Base-by-base conservation (phyloP, 768 basidiomycete genomes). In the Collybiopsis luxurians region DNA sequence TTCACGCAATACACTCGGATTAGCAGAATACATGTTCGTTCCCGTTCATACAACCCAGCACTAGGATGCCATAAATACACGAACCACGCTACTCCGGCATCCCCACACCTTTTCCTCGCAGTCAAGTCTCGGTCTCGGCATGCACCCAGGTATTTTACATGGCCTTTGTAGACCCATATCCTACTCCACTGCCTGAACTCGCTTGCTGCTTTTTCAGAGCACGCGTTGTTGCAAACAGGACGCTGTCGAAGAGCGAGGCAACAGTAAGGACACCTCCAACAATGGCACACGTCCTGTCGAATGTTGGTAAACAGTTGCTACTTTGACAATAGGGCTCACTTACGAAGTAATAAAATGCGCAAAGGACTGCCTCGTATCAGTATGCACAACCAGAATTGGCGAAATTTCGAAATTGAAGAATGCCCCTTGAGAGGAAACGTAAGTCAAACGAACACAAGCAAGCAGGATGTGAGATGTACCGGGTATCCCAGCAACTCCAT, bases 341-440 rank as follows among this genome's bases (percentile, higher is more conserved):
- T 67, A 95, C 91, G 95, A 98, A 43, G 97, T 98, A 26, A 98
- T 75, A 79, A 98, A 98, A 74, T 99, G 97, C 2, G 97, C 96
- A 70, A 98, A 96, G 0, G 92, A 92, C 71, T 98, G 95, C 55
- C 94, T 82, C 31, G 83, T 87, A 68, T 98, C 96, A 11, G 83
- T 81, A 69, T 98, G 95, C 23, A 95, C 87, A 50, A 99, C 89
- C 48, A 92, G 87, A 66, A 99, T 95, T 12, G 95, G 96, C 17
- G 95, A 97, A 67, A 98, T 97, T 69, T 98, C 95, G 70, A 91
- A 97, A 76, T 94, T 97, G 79, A 90, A 87, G 78, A 89, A 91
- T 15, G 85, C 87, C 48, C 92, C 90, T 76, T 17, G 42, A 17
- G 27, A n/a, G 26, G n/a, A 46, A 3, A 30, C 28, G 63, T 24